A percentile compares a stretch with the other conserved stretches of the same genome.
Evolutionary conservation across 169 alveolate species (phyloP).

Genomic region (Prorocentrum cordatum): DNA sequence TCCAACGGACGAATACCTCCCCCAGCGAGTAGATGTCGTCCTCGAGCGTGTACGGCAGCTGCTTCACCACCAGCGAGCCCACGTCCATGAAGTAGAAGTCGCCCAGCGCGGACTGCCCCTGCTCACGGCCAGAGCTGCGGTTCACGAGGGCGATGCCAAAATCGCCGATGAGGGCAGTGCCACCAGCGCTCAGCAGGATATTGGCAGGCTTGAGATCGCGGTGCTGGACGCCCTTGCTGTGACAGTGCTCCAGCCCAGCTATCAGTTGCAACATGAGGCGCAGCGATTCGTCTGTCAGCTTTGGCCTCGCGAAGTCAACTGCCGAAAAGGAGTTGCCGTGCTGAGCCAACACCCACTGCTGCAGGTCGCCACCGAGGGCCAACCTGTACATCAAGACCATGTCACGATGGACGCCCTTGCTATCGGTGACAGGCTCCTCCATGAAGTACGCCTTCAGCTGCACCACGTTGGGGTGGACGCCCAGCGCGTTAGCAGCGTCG

Average conservation of each 20-base stretch:
- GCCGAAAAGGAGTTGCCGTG: constrained; percentile 37
- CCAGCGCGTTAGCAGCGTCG: constrained; percentile 14
- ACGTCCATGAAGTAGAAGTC: constrained; percentile 56
- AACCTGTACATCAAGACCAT: constrained; percentile 24
- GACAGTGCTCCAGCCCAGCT: constrained; percentile 11
- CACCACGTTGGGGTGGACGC: background rate
- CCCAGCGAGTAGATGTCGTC: constrained; percentile 45
- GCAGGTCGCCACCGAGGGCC: constrained; percentile 49
- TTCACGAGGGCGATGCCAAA: constrained; percentile 57
- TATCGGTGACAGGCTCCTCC: background rate
- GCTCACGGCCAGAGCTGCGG: background rate
- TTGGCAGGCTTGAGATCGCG: constrained; percentile 34
- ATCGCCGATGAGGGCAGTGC: constrained; percentile 44
- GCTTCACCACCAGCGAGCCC: constrained; percentile 44
- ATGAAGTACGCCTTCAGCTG: constrained; percentile 26
- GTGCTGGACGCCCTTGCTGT: constrained; percentile 6
- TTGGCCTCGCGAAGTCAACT: constrained; percentile 8
- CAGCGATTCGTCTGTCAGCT: constrained; percentile 31
- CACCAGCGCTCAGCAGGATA: constrained; percentile 38
- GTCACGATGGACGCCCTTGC: background rate
- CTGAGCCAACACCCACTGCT: constrained; percentile 28
- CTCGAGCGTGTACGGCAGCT: constrained; percentile 45
- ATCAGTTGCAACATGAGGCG: constrained; percentile 38
- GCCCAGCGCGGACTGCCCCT: constrained; percentile 58
- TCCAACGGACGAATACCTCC: constrained; percentile 50